Percentiles rank a stretch among this genome's conserved stretches.
Evolutionary conservation across 2,329 filamentous ascomycete genomes (phyloP).

Genomic region (Pseudogymnoascus sp.): DNA sequence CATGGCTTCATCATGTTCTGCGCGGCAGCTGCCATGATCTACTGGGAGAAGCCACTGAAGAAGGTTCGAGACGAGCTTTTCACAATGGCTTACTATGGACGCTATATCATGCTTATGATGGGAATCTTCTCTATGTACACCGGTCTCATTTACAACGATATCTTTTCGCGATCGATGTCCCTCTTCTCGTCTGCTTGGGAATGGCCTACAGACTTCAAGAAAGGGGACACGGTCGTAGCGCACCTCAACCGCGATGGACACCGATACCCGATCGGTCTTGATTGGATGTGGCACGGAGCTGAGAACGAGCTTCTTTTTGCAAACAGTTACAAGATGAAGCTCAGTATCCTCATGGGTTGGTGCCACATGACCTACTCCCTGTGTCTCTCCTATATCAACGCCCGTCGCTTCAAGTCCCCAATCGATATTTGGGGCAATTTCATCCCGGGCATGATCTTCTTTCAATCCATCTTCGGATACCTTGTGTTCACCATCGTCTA

Average conservation of each 20-base stretch:
- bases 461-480: slow-evolving; percentile 98
- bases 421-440: slow-evolving; percentile 98
- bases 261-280: slow-evolving; percentile 90
- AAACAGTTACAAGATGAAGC: slow-evolving; percentile 99
- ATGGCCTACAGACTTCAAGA: slow-evolving; percentile 60
- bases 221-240: slow-evolving; percentile 56
- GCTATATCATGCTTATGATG: slow-evolving; percentile 98
- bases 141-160: slow-evolving; percentile 94
- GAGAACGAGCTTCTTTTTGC: slow-evolving; percentile 93
- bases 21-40: slow-evolving; percentile 85
- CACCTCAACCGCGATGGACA: slow-evolving; percentile 54
- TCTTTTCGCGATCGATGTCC: slow-evolving; percentile 88
- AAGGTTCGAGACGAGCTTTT: slow-evolving; percentile 92
- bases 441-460: slow-evolving; percentile 97
- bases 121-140: slow-evolving; percentile 95
- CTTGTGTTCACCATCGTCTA: slow-evolving; percentile 89
- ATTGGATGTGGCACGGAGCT: slow-evolving; percentile 93
- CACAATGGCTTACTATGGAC: slow-evolving; percentile 96
- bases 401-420: slow-evolving; percentile 84
- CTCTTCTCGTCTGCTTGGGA: slow-evolving; percentile 87
- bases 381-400: slow-evolving; percentile 86
- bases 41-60: slow-evolving; percentile 87
- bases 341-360: slow-evolving; percentile 96
- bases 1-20: slow-evolving; percentile 84
- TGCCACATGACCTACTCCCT: slow-evolving; percentile 98